Base-by-base conservation (phyloP, 768 basidiomycete species). In the Suillus luteus region DNA sequence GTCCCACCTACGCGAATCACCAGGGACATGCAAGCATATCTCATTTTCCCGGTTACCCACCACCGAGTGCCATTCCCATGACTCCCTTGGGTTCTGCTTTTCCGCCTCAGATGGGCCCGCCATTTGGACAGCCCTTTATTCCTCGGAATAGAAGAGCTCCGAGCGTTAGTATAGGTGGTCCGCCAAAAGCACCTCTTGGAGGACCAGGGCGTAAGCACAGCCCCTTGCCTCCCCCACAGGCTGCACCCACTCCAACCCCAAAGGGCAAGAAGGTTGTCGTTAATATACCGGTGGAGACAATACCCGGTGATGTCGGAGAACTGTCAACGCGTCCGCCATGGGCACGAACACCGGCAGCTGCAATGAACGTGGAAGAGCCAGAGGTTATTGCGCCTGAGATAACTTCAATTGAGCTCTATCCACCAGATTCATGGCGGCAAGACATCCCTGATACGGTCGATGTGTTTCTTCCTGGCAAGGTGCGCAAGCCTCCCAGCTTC, bases 181-280 rank as follows among this genome's bases (percentile, higher is more conserved):
- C 93, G n/a, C 93, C 93, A 10, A 95, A 94, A 73, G 93, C 93
- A 1, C 83, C 86, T 0, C 77, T 95, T 2, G 93, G 93, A 19
- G 93, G 93, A 0, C 92, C 90, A 14, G 84, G 86, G 52, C 84
- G 90, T 52, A 94, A 91, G 76, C 81, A 87, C 59, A 90, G 87
- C 73, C 91, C 91, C 12, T 76, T 90, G 64, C 81, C 85, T 11
- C 71, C 73, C 15, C 62, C 67, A 11, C 71, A 74, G 12, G 71
- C 72, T 15, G 75, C 33, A 65, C 75, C 57, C 49, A 54, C 76
- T 1, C 75, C 80, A 35, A 72, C 69, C 59, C 65, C 61, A 35
- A 92, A 91, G 76, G 70, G 74, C 33, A 93, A 90, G 81, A 93
- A 90, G 73, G 69, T 87, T 27, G 67, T 79, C 19, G 86, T 95